A percentile compares a stretch with the other conserved stretches of the same genome.
phyloP scores from a whole-genome alignment of 73 alveolate genomes.

The Loxodes magnus region DNA sequence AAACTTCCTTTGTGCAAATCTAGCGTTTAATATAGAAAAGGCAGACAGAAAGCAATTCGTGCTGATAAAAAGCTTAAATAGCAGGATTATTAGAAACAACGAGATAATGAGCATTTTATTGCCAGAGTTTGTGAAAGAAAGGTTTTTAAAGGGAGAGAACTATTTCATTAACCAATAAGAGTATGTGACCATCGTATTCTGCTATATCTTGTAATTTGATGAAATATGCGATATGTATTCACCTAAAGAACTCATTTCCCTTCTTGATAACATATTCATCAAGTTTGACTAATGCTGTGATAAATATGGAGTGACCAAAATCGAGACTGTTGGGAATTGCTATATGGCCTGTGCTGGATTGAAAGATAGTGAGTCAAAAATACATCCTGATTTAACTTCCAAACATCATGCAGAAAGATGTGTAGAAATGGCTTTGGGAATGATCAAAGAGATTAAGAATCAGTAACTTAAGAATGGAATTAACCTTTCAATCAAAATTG shows the following conservation, averaged over 20 bases:
- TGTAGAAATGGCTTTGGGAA: neutral
- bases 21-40: too few relatives aligned
- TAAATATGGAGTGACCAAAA: conserved; percentile 13
- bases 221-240: conserved; percentile 24
- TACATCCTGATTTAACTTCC: conserved; percentile 14
- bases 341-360: conserved; percentile 82
- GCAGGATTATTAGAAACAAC: neutral
- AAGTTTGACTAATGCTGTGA: conserved; percentile 42
- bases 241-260: conserved; percentile 30
- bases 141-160: neutral
- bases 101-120: neutral
- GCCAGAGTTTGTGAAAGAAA: conserved; percentile 1
- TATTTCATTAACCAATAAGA: conserved; percentile 35
- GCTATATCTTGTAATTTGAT: conserved; percentile 45
- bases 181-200: conserved; percentile 36
- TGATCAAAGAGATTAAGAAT: neutral
- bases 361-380: conserved; percentile 35
- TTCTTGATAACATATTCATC: conserved; percentile 32
- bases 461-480: neutral
- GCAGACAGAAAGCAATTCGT: conserved; percentile 9
- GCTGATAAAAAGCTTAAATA: neutral
- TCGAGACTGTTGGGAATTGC: conserved; percentile 60
- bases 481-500: conserved; percentile 65
- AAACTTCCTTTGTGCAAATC: too few relatives aligned
- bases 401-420: conserved; percentile 2